Percentiles rank a stretch among this genome's conserved stretches.
phyloP scores from a whole-genome alignment of 202 grass and related monocot species.

The Eragrostis tef region DNA sequence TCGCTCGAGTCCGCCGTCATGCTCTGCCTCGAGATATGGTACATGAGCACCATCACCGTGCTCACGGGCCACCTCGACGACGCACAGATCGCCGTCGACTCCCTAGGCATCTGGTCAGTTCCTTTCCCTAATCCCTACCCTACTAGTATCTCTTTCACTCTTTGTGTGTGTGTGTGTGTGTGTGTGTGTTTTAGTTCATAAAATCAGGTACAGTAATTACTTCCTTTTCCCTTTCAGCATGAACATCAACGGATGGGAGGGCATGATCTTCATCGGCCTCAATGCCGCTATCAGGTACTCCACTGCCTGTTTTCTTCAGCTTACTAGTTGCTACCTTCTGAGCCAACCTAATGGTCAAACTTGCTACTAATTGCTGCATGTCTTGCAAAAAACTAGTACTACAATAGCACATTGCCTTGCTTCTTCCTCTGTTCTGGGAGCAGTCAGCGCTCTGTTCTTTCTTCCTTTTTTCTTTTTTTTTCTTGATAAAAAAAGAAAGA shows the following conservation, averaged over 20 bases:
- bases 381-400: no score
- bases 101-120: conserved; percentile 73
- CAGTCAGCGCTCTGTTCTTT: not conserved
- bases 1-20: conserved; percentile 73
- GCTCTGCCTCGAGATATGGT: conserved; percentile 88
- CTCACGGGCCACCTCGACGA: conserved; percentile 60
- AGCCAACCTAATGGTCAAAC: no score
- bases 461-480: no score
- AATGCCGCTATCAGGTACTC: conserved; percentile 73
- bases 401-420: no score
- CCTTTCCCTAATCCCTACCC: no score
- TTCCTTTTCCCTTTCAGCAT: conserved; percentile 43
- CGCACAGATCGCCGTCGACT: conserved; percentile 70
- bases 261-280: conserved; percentile 84
- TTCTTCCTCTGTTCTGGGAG: not conserved
- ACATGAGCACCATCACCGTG: conserved; percentile 54
- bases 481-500: no score
- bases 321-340: no score
- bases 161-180: no score
- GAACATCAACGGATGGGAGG: conserved; percentile 72
- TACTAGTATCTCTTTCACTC: no score
- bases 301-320: not conserved
- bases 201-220: no score
- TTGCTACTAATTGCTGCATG: no score
- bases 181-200: no score